phyloP scores from a whole-genome alignment of 2,329 filamentous ascomycete genomes.

The Hypoxylon sp. region DNA sequence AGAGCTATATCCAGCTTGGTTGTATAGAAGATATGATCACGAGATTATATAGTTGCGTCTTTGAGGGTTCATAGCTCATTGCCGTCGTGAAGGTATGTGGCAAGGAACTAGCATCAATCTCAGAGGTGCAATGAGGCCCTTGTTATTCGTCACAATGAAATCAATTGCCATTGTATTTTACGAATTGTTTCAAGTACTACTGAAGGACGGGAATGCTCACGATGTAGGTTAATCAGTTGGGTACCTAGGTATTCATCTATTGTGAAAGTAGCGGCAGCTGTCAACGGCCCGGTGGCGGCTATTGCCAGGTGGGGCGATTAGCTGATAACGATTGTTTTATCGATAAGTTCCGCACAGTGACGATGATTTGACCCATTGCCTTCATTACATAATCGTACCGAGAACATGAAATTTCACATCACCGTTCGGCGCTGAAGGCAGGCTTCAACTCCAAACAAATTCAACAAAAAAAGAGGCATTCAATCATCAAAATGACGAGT shows the following conservation, averaged over 20 bases:
- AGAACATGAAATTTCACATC: slow-evolving; percentile 29
- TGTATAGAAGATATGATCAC: neutral
- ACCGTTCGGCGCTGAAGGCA: neutral
- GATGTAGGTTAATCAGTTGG: neutral
- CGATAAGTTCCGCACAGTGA: slow-evolving; percentile 41
- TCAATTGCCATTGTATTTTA: neutral
- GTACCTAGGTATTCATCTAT: too few relatives aligned
- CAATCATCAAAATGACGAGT: slow-evolving; percentile 70
- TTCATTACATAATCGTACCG: slow-evolving; percentile 25
- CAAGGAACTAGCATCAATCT: neutral
- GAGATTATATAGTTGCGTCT: neutral
- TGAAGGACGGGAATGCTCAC: neutral
- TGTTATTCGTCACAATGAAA: neutral
- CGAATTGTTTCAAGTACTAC: neutral
- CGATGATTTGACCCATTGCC: slow-evolving; percentile 42
- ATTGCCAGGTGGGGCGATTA: neutral
- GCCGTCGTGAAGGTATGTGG: neutral
- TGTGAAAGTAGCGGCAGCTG: neutral
- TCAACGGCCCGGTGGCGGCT: slow-evolving; percentile 2
- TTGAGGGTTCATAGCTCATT: neutral
- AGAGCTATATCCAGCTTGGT: neutral
- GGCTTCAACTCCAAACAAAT: slow-evolving; percentile 9
- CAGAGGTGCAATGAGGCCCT: neutral
- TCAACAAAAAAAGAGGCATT: slow-evolving; percentile 21
- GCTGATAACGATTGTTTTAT: slow-evolving; percentile 25